Conservation (phyloP, 192 early-diverging fungal genomes). For the Phycomyces blakesleeanus region DNA sequence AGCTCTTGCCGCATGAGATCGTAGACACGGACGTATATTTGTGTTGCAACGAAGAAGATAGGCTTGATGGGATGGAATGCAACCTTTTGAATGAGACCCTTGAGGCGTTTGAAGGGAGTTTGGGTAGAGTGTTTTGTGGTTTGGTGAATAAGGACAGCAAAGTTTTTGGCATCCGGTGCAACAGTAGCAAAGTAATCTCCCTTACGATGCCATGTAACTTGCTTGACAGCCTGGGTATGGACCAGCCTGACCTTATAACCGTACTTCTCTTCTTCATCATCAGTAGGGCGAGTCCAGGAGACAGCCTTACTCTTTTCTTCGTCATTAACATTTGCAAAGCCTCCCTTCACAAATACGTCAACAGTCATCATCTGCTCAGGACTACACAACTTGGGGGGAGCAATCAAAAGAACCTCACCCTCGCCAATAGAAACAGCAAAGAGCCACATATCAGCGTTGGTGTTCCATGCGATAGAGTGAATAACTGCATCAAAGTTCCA, state of each 20-base stretch:
- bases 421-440: constrained; percentile 73
- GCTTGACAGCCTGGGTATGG: constrained; percentile 65
- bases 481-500: constrained; percentile 73
- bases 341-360: constrained; percentile 42
- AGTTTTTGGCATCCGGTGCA: constrained; percentile 69
- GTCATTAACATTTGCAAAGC: constrained; percentile 31
- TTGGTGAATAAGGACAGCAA: constrained; percentile 90
- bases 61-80: constrained; percentile 93
- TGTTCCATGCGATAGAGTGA: constrained; percentile 84
- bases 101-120: constrained; percentile 86
- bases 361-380: constrained; percentile 39
- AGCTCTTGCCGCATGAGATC: constrained; percentile 87
- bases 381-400: constrained; percentile 45
- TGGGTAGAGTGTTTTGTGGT: constrained; percentile 84
- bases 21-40: constrained; percentile 91
- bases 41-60: constrained; percentile 92
- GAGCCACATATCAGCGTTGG: constrained; percentile 69
- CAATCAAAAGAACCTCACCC: constrained; percentile 49
- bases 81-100: constrained; percentile 83
- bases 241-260: constrained; percentile 44
- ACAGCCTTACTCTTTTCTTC: constrained; percentile 29
- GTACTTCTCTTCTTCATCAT: constrained; percentile 42
- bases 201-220: constrained; percentile 90
- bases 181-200: constrained; percentile 95
- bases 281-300: constrained; percentile 52